Conservation (phyloP, 1,284 basidiomycete species). For the Malassezia brasiliensis region DNA sequence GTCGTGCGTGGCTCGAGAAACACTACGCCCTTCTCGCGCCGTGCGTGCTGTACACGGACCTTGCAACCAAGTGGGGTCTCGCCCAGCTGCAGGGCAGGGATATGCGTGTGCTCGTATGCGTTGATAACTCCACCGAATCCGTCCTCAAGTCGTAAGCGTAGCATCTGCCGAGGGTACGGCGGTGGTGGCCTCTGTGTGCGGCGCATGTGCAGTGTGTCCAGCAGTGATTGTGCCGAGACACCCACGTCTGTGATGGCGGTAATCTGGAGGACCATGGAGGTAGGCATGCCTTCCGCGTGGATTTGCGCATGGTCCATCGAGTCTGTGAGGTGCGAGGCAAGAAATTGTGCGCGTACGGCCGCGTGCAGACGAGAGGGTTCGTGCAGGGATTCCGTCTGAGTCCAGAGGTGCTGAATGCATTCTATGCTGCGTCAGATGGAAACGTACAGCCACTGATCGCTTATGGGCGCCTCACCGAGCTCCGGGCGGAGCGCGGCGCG, state of each 20-base stretch:
- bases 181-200: not conserved
- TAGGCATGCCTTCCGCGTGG: not conserved
- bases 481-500: not conserved
- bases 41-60: not conserved
- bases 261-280: slow-evolving; percentile 4
- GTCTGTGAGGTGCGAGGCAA: slow-evolving; percentile 9
- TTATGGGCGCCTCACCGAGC: slow-evolving; percentile 2
- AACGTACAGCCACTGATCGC: slow-evolving; percentile 14
- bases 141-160: slow-evolving; percentile 9
- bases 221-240: slow-evolving; percentile 10
- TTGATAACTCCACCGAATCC: not conserved
- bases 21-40: not conserved
- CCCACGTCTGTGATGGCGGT: slow-evolving; percentile 8
- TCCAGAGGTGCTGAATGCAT: slow-evolving; percentile 9
- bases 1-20: not conserved
- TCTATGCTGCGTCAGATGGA: slow-evolving; percentile 1
- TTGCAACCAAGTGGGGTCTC: slow-evolving; percentile 11
- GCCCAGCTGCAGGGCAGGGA: not conserved
- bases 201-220: slow-evolving; percentile 1
- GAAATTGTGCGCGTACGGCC: slow-evolving; percentile 10
- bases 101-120: slow-evolving; percentile 9
- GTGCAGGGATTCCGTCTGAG: not conserved
- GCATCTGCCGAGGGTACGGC: slow-evolving; percentile 11
- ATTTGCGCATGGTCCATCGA: slow-evolving; percentile 5
- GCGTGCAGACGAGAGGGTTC: not conserved